Conservation (phyloP, 2,329 filamentous ascomycete species). For the Microcera coccophila region DNA sequence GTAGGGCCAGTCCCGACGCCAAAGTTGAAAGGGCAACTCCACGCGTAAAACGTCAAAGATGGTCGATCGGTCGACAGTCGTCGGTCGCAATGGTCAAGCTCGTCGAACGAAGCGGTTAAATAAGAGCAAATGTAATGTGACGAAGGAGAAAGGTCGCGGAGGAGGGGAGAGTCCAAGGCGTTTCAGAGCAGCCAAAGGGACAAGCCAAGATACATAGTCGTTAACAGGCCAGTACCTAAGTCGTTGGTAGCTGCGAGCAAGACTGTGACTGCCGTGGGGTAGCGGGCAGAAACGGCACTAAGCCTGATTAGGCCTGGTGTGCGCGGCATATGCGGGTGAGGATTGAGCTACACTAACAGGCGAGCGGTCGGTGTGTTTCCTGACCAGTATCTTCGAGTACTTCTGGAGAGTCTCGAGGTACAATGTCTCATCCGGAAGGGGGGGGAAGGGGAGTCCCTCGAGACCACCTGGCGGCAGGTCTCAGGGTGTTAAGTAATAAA, state of each 20-base stretch:
- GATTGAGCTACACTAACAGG: constrained; percentile 4
- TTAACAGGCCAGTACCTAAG: constrained; percentile 1
- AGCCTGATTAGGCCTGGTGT: constrained; percentile 2
- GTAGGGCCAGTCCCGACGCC: not conserved
- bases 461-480: too few species aligned
- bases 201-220: constrained; percentile 2
- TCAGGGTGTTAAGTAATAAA: too few species aligned
- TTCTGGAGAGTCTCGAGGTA: constrained; percentile 7
- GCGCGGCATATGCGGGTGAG: constrained; percentile 20
- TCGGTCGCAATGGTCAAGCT: constrained; percentile 2
- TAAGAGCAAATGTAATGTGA: constrained; percentile 12
- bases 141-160: constrained; percentile 4
- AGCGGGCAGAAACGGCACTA: constrained; percentile 10
- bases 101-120: constrained; percentile 5
- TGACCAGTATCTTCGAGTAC: constrained; percentile 12
- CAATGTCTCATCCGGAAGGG: not conserved
- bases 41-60: too few species aligned
- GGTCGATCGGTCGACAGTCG: too few species aligned
- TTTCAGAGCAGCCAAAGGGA: constrained; percentile 8
- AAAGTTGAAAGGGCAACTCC: not conserved
- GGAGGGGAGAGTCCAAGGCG: constrained; percentile 13
- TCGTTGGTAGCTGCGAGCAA: not conserved
- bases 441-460: not conserved
- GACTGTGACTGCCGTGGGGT: constrained; percentile 1
- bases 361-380: not conserved